Evolutionary conservation across 2,329 filamentous ascomycete species (phyloP).

Genomic region (Dothistroma septosporum): DNA sequence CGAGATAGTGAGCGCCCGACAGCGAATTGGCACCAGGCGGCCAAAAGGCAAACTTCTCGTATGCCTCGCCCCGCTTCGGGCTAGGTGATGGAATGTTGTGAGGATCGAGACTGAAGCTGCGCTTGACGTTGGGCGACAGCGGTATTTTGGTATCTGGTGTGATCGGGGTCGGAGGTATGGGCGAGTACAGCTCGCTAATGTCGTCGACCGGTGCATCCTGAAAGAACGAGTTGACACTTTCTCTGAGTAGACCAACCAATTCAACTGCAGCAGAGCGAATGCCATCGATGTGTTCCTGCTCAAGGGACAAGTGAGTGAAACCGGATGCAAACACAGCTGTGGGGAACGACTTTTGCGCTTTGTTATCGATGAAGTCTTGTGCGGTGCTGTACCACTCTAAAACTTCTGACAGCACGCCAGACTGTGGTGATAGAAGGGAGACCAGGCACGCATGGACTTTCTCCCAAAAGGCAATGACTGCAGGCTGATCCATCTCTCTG

Average conservation of each 20-base stretch:
- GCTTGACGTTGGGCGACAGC: constrained; percentile 58
- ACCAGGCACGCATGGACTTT: constrained; percentile 72
- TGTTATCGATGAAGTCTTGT: constrained; percentile 83
- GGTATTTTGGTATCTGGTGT: constrained; percentile 52
- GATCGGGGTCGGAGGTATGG: constrained; percentile 64
- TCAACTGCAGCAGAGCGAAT: constrained; percentile 75
- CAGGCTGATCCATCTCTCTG: constrained; percentile 68
- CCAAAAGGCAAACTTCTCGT: constrained; percentile 96
- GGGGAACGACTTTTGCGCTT: constrained; percentile 73
- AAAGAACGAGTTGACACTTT: constrained; percentile 77
- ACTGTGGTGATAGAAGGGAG: constrained; percentile 66
- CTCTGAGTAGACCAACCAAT: constrained; percentile 76
- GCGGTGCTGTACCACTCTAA: constrained; percentile 92
- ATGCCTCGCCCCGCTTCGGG: constrained; percentile 67
- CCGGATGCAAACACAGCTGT: constrained; percentile 48
- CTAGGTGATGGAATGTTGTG: constrained; percentile 72
- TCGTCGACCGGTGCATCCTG: constrained; percentile 85
- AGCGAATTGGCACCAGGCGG: constrained; percentile 87
- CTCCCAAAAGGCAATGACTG: constrained; percentile 89
- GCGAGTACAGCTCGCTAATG: constrained; percentile 80
- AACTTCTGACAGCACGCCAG: constrained; percentile 82
- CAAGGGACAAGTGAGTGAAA: constrained; percentile 73
- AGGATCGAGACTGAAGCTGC: constrained; percentile 70
- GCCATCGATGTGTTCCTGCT: constrained; percentile 63
- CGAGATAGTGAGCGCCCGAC: constrained; percentile 85